Conservation (phyloP, 495 filamentous ascomycete species). For the Aspergillus cavernicola region DNA sequence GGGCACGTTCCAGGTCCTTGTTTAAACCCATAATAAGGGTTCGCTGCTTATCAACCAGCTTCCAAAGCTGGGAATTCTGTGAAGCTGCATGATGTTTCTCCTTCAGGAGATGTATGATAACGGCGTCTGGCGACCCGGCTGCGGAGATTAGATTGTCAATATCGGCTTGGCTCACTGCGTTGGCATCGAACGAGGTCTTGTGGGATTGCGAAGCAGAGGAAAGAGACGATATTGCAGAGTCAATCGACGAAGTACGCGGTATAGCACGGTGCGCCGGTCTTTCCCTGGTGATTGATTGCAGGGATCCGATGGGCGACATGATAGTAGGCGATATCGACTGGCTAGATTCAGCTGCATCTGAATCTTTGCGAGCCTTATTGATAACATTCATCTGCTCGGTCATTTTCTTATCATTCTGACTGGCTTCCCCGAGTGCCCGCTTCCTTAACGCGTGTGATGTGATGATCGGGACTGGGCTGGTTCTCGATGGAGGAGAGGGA, state of each 20-base stretch:
- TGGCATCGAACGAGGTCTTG: slow-evolving; percentile 60
- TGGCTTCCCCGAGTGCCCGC: slow-evolving; percentile 2
- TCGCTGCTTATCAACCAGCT: slow-evolving; percentile 91
- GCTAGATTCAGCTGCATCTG: slow-evolving; percentile 27
- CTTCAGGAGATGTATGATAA: slow-evolving; percentile 81
- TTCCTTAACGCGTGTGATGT: slow-evolving; percentile 15
- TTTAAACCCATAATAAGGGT: slow-evolving; percentile 91
- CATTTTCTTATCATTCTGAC: slow-evolving; percentile 22
- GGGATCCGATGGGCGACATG: slow-evolving; percentile 29
- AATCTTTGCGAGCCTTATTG: slow-evolving; percentile 20
- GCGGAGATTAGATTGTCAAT: slow-evolving; percentile 71
- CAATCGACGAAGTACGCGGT: slow-evolving; percentile 87
- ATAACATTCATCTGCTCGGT: slow-evolving; percentile 17
- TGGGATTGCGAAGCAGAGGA: slow-evolving; percentile 66
- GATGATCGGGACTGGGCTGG: slow-evolving; percentile 17
- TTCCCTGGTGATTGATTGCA: slow-evolving; percentile 30
- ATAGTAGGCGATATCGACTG: slow-evolving; percentile 32
- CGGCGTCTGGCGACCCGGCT: slow-evolving; percentile 85
- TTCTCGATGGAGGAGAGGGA: slow-evolving; percentile 26
- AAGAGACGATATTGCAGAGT: slow-evolving; percentile 85
- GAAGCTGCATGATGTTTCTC: slow-evolving; percentile 85
- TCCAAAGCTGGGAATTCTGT: slow-evolving; percentile 92
- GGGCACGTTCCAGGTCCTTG: slow-evolving; percentile 84
- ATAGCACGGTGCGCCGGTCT: slow-evolving; percentile 42
- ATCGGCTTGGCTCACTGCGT: slow-evolving; percentile 50